Evolutionary conservation across 768 basidiomycete species (phyloP).

Genomic region (Gymnopilus dilepis): DNA sequence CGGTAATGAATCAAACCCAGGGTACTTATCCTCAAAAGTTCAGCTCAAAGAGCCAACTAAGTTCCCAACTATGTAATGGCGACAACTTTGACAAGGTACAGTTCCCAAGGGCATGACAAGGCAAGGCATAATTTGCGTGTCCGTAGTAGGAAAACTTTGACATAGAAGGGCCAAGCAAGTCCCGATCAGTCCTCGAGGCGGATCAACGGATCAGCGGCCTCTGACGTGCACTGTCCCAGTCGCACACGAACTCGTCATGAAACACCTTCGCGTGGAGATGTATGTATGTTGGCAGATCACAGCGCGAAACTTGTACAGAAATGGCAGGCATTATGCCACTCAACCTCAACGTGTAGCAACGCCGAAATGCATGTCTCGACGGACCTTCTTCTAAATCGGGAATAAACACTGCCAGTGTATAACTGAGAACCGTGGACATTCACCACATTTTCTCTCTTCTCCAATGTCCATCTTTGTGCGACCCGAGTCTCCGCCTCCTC

Average conservation of each 20-base stretch:
- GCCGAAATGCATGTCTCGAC: neutral
- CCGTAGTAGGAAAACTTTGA: no score
- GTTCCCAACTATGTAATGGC: no score
- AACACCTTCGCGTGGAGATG: no score
- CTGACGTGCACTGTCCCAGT: neutral
- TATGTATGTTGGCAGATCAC: neutral
- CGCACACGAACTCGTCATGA: neutral
- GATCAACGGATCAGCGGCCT: slow-evolving; percentile 10
- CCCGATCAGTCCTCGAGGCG: neutral
- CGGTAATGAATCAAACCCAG: no score
- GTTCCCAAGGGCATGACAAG: no score
- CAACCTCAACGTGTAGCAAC: neutral
- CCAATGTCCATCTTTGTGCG: slow-evolving; percentile 44
- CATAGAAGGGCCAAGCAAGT: no score
- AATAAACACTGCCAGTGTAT: slow-evolving; percentile 17
- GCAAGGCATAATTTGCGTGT: no score
- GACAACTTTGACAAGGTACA: no score
- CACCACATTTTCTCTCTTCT: neutral
- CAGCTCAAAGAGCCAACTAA: no score
- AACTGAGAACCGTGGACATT: slow-evolving; percentile 10
- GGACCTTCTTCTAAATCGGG: slow-evolving; percentile 13
- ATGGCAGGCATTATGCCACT: neutral
- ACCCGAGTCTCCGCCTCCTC: slow-evolving; percentile 61
- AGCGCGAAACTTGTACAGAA: neutral
- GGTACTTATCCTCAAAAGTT: no score